phyloP scores from a whole-genome alignment of 2,329 filamentous ascomycete genomes.

The Epichloe brachyelytri region DNA sequence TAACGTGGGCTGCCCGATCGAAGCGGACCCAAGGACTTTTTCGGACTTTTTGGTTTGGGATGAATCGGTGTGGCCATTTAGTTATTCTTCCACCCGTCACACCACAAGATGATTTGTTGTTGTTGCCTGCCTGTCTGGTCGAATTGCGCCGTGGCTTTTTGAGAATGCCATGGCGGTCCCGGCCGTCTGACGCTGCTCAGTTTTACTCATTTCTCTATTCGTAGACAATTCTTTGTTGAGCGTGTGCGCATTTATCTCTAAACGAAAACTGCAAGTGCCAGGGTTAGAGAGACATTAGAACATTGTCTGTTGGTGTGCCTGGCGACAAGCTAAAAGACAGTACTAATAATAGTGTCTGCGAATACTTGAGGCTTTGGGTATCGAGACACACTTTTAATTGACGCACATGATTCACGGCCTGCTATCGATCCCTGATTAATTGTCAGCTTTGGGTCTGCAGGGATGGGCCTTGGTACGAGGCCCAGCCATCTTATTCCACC shows the following conservation, averaged over 20 bases:
- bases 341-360: background rate
- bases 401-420: background rate
- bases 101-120: background rate
- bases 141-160: background rate
- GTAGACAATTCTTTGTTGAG: background rate
- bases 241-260: background rate
- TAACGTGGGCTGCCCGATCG: constrained; percentile 10
- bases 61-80: background rate
- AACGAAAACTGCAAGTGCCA: background rate
- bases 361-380: background rate
- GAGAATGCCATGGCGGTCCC: background rate
- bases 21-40: constrained; percentile 3
- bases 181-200: background rate
- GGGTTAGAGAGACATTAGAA: background rate
- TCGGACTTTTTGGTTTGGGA: background rate
- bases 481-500: background rate
- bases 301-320: background rate
- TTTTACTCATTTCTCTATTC: background rate
- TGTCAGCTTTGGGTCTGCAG: background rate
- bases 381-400: background rate
- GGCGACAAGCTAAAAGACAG: background rate
- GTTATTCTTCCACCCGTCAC: background rate
- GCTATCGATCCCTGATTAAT: background rate
- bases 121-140: background rate
- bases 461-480: background rate